Conservation (phyloP, 257 asterid species). For the Cruciata laevipes region DNA sequence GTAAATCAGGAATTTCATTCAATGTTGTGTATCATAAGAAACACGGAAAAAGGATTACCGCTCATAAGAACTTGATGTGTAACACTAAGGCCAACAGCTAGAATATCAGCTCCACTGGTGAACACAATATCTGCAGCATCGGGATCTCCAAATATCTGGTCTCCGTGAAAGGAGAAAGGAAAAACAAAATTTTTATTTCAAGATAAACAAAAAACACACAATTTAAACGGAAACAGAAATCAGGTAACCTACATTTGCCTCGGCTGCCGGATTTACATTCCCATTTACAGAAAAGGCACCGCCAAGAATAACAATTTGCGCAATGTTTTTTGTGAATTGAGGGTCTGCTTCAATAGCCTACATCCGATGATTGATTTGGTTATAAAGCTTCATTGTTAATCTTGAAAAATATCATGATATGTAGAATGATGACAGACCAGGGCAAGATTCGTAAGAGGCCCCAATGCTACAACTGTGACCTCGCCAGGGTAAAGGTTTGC, state of each 20-base stretch:
- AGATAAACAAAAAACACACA: conserved; percentile 4
- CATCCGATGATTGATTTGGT: conserved; percentile 16
- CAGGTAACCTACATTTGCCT: conserved; percentile 73
- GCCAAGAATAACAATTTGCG: conserved; percentile 88
- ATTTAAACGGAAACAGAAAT: background rate
- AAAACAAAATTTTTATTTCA: conserved; percentile 4
- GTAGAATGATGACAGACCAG: conserved; percentile 46
- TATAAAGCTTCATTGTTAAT: background rate
- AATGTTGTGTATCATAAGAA: background rate
- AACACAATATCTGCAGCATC: conserved; percentile 97
- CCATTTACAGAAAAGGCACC: conserved; percentile 97
- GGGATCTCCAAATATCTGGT: conserved; percentile 93
- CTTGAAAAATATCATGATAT: background rate
- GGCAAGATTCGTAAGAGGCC: conserved; percentile 92
- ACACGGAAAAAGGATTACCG: conserved; percentile 38
- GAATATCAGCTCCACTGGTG: conserved; percentile 95
- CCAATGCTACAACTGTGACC: conserved; percentile 92
- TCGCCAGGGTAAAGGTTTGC: conserved; percentile 66
- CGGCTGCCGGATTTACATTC: conserved; percentile 97
- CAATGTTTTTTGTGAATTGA: conserved; percentile 55
- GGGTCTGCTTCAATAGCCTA: conserved; percentile 97
- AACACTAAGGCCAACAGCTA: conserved; percentile 85
- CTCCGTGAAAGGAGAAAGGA: conserved; percentile 17
- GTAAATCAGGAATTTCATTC: background rate
- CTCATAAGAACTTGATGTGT: conserved; percentile 93